Conservation (phyloP, 768 basidiomycete species). For the Rhodocollybia butyracea region DNA sequence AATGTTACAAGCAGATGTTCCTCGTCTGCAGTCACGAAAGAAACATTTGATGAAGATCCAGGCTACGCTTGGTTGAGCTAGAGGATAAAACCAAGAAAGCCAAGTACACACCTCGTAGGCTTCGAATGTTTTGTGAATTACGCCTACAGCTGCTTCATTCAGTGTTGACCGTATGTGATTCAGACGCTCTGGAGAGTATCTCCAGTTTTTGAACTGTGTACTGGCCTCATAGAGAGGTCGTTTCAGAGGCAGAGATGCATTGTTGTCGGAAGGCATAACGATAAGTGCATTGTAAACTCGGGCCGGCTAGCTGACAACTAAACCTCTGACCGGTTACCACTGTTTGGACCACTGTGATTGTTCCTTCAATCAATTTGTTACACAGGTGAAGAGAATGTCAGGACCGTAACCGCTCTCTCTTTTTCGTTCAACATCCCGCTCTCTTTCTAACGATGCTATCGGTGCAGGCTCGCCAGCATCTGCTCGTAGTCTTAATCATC, state of each 20-base stretch:
- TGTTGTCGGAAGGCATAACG: conserved; percentile 1
- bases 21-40: conserved; percentile 78
- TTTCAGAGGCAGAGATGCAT: conserved; percentile 16
- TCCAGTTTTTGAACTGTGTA: conserved; percentile 86
- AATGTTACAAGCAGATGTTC: conserved; percentile 87
- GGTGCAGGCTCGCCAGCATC: conserved; percentile 16
- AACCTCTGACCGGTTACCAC: too few species aligned
- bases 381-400: not conserved
- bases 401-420: not conserved
- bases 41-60: conserved; percentile 68
- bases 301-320: too few species aligned
- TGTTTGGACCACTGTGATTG: conserved; percentile 2
- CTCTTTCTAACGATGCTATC: conserved; percentile 11
- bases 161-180: conserved; percentile 55
- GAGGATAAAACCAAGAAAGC: conserved; percentile 12
- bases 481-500: conserved; percentile 3
- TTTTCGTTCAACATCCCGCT: not conserved
- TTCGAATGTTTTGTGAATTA: conserved; percentile 76
- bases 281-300: too few species aligned
- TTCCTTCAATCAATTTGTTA: not conserved
- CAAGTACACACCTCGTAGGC: conserved; percentile 61
- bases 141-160: conserved; percentile 73
- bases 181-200: conserved; percentile 74
- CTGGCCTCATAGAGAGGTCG: conserved; percentile 69
- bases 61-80: conserved; percentile 37